Evolutionary conservation across 306 rosid species (phyloP), one percentile per base, ranked within the genome.

Genomic region (Acacia confusa): DNA sequence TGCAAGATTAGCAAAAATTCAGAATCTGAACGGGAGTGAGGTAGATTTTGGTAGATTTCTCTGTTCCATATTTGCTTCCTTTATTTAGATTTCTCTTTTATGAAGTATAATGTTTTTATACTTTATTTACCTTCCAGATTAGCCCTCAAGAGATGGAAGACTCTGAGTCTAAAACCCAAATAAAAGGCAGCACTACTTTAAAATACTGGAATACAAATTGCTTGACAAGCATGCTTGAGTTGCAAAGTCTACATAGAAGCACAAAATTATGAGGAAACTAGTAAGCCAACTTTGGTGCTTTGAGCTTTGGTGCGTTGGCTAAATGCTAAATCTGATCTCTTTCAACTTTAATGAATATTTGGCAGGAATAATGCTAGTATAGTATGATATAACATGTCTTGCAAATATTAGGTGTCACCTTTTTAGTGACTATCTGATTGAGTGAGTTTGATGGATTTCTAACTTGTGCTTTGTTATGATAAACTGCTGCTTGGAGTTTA

Each of bases 1-100:
- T 61, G 96, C 96, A 57, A 92, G 97, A 48, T 87, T 95, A 79
- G 88, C 89, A 28, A 92, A 93, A 80, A 82, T 95, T 84, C 88
- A 86, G 86, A 83, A 88, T 61, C 82, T 95, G 78, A 92, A 95
- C 74, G 98, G 99, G 72, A 93, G 99, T 79, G 96, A 95, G 99
- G 99, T 95, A 84, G 79, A 53, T 63, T 79, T 6, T 27, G 15
- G 75, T 72, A 78, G 82, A 72, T 50, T 67, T 78, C 60, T 72
- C 69, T 79, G 16, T 25, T 78, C 63, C 57, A 32, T 44, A 66
- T 43, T 71, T 77, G 68, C 58, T 44, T 78, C 76, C 71, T 45
- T 52, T 17, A 25, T 66, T 14, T 64, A n/a, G n/a, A n/a, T n/a
- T n/a, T n/a, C n/a, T n/a, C 75, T 70, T 70, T 61, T 41, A 38